Conservation (phyloP, 495 filamentous ascomycete genomes). For the Aspergillus conjunctus region DNA sequence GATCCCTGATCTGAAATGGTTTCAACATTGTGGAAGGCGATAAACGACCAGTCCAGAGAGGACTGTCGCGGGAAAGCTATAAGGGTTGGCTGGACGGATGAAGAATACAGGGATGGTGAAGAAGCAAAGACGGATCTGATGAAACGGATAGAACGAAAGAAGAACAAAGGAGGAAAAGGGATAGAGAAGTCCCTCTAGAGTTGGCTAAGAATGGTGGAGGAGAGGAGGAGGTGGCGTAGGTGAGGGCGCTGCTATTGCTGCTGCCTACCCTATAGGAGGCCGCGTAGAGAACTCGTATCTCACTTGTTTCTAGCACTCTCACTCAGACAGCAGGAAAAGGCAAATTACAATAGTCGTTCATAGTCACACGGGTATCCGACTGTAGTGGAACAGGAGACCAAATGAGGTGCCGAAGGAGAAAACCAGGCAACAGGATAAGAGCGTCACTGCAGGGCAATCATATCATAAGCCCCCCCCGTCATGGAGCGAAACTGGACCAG, state of each 20-base stretch:
- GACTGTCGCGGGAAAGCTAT: conserved; percentile 8
- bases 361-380: conserved; percentile 7
- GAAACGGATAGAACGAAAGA: not conserved
- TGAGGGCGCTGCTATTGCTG: conserved; percentile 24
- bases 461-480: not conserved
- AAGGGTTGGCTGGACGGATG: not conserved
- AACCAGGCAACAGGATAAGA: conserved; percentile 23
- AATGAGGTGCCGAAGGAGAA: not conserved
- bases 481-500: not conserved
- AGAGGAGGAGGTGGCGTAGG: conserved; percentile 15
- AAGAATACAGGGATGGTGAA: not conserved
- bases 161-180: not conserved
- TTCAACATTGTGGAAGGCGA: conserved; percentile 39
- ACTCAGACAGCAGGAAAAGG: conserved; percentile 17
- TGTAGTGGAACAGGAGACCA: conserved; percentile 10
- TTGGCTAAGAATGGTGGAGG: conserved; percentile 11
- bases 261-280: conserved; percentile 27
- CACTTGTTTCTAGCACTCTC: conserved; percentile 6
- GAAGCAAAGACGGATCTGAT: not conserved
- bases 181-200: conserved; percentile 7
- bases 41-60: conserved; percentile 16
- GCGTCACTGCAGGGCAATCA: not conserved
- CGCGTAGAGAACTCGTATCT: conserved; percentile 7
- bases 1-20: conserved; percentile 47
- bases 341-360: conserved; percentile 7